These are phyloP conservation scores for Aureobasidium subglaciale DNA, from an alignment of 2,329 filamentous ascomycete species.

Conservation along the genomic window DNA sequence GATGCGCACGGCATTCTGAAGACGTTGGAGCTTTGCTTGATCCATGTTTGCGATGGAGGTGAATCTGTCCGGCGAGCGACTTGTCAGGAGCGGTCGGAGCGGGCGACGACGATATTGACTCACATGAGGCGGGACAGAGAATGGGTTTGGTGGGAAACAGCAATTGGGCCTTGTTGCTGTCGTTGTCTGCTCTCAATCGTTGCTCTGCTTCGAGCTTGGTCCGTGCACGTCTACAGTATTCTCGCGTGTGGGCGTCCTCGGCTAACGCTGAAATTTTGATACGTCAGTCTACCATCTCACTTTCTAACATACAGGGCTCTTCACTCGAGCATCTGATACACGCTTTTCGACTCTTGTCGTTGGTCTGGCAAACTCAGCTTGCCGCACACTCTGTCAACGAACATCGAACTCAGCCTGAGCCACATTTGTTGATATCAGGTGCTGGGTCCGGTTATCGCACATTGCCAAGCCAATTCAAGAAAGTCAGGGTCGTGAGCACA, in stretches of 20 bases:
- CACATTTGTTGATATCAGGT: too few relatives aligned
- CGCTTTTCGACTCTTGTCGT: too few relatives aligned
- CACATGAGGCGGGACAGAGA: conserved; percentile 7
- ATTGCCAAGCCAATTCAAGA: too few relatives aligned
- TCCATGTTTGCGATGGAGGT: conserved; percentile 38
- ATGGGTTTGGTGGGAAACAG: neutral
- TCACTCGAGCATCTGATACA: too few relatives aligned
- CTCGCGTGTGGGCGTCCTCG: conserved; percentile 3
- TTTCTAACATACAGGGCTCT: neutral
- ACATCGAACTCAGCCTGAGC: too few relatives aligned
- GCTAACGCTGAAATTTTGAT: neutral
- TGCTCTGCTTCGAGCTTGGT: conserved; percentile 1
- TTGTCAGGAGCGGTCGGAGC: neutral
- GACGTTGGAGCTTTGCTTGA: conserved; percentile 58
- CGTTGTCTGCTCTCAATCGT: conserved; percentile 6
- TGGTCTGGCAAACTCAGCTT: too few relatives aligned
- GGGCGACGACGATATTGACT: neutral
- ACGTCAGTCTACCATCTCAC: conserved; percentile 4
- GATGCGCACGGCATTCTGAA: conserved; percentile 62
- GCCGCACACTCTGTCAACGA: too few relatives aligned
- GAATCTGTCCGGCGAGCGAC: neutral
- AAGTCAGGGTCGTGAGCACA: too few relatives aligned
- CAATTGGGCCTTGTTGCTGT: conserved; percentile 10
- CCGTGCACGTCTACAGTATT: conserved; percentile 3
- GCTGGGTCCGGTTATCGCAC: too few relatives aligned